These are phyloP conservation scores for Arthrocladium fulminans DNA, from an alignment of 2,329 filamentous ascomycete genomes.

Conservation along the genomic window DNA sequence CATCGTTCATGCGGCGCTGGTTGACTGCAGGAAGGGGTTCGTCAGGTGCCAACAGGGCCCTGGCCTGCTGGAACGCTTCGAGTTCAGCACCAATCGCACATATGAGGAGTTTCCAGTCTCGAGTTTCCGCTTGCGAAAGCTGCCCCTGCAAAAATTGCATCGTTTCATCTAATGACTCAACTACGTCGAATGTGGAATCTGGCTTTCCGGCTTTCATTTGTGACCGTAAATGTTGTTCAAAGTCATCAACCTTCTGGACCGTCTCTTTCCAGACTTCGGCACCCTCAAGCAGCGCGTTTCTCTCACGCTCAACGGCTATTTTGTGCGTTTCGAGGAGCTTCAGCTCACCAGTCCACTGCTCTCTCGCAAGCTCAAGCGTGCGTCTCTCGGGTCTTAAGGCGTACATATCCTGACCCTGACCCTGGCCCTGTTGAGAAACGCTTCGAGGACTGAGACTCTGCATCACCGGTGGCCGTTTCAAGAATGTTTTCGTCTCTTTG, in stretches of 20 bases:
- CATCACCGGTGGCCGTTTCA: constrained; percentile 38
- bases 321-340: constrained; percentile 37
- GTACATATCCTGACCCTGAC: constrained; percentile 32
- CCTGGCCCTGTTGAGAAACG: background rate
- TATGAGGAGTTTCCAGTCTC: constrained; percentile 53
- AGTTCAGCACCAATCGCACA: constrained; percentile 55
- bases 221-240: constrained; percentile 41
- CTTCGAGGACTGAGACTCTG: constrained; percentile 26
- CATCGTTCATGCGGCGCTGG: background rate
- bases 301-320: constrained; percentile 43
- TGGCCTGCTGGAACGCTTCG: constrained; percentile 42
- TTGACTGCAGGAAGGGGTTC: constrained; percentile 12
- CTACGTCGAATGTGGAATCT: constrained; percentile 10
- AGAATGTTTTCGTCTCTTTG: constrained; percentile 45
- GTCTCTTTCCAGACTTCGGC: constrained; percentile 50
- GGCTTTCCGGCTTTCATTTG: constrained; percentile 19
- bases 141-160: constrained; percentile 39
- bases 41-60: constrained; percentile 30
- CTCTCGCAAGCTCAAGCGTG: constrained; percentile 51
- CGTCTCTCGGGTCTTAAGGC: constrained; percentile 47
- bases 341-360: constrained; percentile 47
- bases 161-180: constrained; percentile 14
- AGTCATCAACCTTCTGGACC: constrained; percentile 42
- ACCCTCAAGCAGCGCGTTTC: constrained; percentile 50
- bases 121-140: constrained; percentile 42